Conservation (phyloP, 139 green algal species). For the Micractinium conductrix region DNA sequence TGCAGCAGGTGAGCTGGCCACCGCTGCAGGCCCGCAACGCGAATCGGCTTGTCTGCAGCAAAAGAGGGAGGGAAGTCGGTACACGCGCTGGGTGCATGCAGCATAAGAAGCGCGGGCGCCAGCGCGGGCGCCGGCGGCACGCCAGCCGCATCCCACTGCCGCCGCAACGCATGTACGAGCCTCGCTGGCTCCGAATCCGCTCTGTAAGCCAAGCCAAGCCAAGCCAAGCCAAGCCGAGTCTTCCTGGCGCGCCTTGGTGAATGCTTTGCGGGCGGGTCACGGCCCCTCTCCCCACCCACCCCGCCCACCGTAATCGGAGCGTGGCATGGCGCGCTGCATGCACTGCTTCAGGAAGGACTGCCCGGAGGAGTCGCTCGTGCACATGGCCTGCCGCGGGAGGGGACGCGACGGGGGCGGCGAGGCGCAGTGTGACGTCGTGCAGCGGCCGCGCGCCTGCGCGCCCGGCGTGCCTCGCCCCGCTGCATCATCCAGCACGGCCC, state of each 20-base stretch:
- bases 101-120: too few relatives aligned
- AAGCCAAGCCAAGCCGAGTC: background rate
- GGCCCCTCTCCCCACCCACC: background rate
- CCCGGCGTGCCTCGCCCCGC: too few relatives aligned
- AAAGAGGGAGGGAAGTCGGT: too few relatives aligned
- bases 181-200: too few relatives aligned
- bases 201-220: background rate
- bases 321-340: slow-evolving; percentile 10
- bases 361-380: background rate
- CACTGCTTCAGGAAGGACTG: slow-evolving; percentile 15
- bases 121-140: too few relatives aligned
- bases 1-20: background rate
- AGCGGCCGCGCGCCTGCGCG: too few relatives aligned
- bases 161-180: background rate
- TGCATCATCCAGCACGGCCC: too few relatives aligned
- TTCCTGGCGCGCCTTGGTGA: background rate
- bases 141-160: too few relatives aligned
- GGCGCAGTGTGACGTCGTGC: background rate
- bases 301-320: background rate
- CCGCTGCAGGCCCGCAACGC: background rate
- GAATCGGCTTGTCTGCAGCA: too few relatives aligned
- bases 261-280: background rate
- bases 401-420: background rate
- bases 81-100: too few relatives aligned
- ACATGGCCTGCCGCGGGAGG: background rate